Conservation (phyloP, 306 rosid species). For the Trifolium fragiferum region DNA sequence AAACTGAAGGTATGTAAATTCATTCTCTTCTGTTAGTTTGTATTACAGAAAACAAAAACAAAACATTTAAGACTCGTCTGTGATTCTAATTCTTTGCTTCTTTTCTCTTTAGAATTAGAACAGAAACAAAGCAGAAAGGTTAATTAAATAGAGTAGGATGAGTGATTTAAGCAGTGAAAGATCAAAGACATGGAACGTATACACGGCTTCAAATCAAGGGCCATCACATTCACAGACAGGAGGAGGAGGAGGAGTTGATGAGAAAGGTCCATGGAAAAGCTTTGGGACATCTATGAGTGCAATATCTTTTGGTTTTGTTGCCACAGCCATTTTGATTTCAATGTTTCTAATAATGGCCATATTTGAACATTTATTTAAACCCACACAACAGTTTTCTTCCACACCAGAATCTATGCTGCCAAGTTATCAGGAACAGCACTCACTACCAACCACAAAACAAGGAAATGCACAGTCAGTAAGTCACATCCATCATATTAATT, state of each 20-base stretch:
- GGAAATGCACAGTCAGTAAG: conserved; percentile 63
- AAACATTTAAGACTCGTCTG: not conserved
- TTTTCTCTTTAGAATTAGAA: not conserved
- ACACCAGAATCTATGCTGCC: conserved; percentile 51
- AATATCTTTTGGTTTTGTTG: conserved; percentile 89
- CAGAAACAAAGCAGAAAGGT: conserved; percentile 23
- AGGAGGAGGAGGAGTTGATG: conserved; percentile 49
- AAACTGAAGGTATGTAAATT: conserved; percentile 52
- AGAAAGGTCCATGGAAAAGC: conserved; percentile 73
- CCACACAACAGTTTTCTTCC: conserved; percentile 69
- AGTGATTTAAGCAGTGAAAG: conserved; percentile 57
- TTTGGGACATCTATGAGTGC: conserved; percentile 92
- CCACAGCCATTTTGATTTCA: conserved; percentile 90
- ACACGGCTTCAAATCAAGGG: conserved; percentile 58
- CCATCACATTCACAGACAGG: conserved; percentile 58
- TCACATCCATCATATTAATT: conserved; percentile 9
- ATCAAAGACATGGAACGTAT: conserved; percentile 73
- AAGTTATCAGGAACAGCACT: conserved; percentile 47
- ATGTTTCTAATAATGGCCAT: conserved; percentile 97
- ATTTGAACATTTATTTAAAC: conserved; percentile 86
- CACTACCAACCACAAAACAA: conserved; percentile 55
- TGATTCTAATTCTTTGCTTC: conserved; percentile 33
- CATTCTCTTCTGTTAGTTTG: not conserved
- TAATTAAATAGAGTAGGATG: conserved; percentile 45
- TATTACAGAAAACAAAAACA: not conserved